phyloP scores from a whole-genome alignment of 208 protist genomes.

The Crithidia expoeki region DNA sequence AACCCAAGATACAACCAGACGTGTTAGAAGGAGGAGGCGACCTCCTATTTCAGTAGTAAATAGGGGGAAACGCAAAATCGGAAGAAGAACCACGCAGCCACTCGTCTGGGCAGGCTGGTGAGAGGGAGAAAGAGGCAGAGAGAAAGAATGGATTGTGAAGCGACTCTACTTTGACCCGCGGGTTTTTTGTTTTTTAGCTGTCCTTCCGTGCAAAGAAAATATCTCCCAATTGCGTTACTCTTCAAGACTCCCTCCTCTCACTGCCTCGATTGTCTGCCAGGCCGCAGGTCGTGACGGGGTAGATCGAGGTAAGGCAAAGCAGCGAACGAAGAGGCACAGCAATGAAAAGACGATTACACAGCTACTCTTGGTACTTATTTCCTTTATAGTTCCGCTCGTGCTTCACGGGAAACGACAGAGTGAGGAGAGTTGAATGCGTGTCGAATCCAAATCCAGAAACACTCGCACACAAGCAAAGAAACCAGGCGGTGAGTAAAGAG shows the following conservation, averaged over 20 bases:
- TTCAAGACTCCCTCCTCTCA: too few relatives aligned
- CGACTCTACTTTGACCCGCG: too few relatives aligned
- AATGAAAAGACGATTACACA: too few relatives aligned
- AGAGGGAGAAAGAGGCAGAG: background rate
- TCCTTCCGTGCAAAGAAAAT: too few relatives aligned
- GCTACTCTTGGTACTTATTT: background rate
- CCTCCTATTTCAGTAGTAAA: conserved; percentile 23
- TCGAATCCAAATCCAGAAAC: background rate
- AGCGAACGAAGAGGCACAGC: too few relatives aligned
- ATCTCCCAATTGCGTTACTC: too few relatives aligned
- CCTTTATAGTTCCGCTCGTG: background rate
- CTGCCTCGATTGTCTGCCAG: too few relatives aligned
- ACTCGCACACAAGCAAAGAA: background rate
- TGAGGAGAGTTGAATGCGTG: background rate
- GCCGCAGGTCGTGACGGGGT: too few relatives aligned
- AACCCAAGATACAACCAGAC: background rate
- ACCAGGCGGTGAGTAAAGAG: background rate
- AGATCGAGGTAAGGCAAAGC: too few relatives aligned
- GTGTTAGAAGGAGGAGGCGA: background rate
- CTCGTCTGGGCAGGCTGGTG: background rate
- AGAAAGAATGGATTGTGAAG: too few relatives aligned
- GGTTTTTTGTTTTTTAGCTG: too few relatives aligned
- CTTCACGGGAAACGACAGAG: background rate
- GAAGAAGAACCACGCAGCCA: background rate
- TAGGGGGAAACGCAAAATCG: conserved; percentile 6